Conservation (phyloP, 2,329 filamentous ascomycete genomes). For the Paraconiothyrium brasiliense region DNA sequence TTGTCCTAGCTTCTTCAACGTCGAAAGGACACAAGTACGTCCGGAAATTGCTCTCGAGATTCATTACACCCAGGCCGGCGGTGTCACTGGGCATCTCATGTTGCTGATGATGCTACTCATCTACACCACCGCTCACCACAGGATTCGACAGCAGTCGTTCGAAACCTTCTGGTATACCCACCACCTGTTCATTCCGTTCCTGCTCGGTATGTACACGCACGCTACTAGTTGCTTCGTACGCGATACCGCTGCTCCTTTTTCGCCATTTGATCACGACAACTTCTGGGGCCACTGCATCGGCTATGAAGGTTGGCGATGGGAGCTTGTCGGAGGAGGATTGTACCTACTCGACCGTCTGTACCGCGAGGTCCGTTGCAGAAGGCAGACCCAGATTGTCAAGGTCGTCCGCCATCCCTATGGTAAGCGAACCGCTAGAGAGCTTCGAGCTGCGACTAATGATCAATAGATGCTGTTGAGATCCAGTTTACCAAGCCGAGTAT, state of each 20-base stretch:
- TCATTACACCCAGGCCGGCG: constrained; percentile 87
- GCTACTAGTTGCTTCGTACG: constrained; percentile 96
- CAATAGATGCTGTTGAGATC: constrained; percentile 87
- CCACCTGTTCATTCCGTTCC: constrained; percentile 96
- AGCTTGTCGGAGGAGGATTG: constrained; percentile 83
- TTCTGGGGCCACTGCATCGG: constrained; percentile 96
- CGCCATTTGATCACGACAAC: constrained; percentile 80
- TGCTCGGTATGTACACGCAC: constrained; percentile 94
- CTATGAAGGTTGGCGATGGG: constrained; percentile 97
- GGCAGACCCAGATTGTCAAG: constrained; percentile 88
- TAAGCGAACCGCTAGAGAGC: constrained; percentile 53
- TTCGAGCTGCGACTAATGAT: constrained; percentile 36
- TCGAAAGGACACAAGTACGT: constrained; percentile 85
- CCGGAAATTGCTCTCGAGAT: constrained; percentile 85
- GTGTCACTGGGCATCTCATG: constrained; percentile 97
- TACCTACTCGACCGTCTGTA: constrained; percentile 91
- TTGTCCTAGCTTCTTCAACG: constrained; percentile 84
- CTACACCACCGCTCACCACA: constrained; percentile 93
- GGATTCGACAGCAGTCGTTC: constrained; percentile 95
- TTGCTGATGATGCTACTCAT: constrained; percentile 98
- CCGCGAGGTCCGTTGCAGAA: constrained; percentile 85
- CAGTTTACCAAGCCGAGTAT: constrained; percentile 97
- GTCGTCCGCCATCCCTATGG: constrained; percentile 96
- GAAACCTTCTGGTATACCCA: constrained; percentile 99
- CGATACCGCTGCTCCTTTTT: constrained; percentile 75